Conservation (phyloP, 352 stramenopile species). For the Phytophthora constricta region DNA sequence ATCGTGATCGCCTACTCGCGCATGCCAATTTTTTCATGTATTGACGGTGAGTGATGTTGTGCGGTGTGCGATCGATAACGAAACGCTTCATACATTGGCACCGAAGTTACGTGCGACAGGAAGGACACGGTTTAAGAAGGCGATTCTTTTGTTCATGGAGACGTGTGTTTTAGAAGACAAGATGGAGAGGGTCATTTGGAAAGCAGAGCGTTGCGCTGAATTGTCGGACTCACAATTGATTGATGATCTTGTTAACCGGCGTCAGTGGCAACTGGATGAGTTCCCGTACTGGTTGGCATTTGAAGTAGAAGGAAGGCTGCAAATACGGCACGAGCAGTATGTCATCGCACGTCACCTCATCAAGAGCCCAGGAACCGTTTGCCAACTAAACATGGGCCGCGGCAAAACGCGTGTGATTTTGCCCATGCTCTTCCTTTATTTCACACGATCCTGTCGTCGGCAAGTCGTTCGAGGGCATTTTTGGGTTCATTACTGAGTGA, state of each 20-base stretch:
- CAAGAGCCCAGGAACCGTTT: constrained; percentile 62
- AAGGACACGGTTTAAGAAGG: constrained; percentile 28
- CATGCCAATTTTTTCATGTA: constrained; percentile 31
- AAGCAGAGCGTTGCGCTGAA: constrained; percentile 1
- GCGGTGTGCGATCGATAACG: constrained; percentile 41
- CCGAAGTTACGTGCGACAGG: constrained; percentile 30
- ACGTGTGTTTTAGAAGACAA: constrained; percentile 85
- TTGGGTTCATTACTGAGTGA: constrained; percentile 68
- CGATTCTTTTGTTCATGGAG: constrained; percentile 47
- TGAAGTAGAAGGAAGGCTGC: constrained; percentile 80
- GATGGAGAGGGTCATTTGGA: constrained; percentile 45
- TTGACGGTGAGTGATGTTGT: constrained; percentile 51
- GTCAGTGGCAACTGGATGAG: constrained; percentile 54
- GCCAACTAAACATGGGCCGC: constrained; percentile 89
- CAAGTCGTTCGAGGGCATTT: constrained; percentile 69
- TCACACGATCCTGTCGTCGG: constrained; percentile 17
- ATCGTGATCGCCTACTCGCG: constrained; percentile 21
- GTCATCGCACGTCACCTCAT: constrained; percentile 80
- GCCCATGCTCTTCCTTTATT: constrained; percentile 89
- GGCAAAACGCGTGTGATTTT: constrained; percentile 92
- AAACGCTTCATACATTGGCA: constrained; percentile 35
- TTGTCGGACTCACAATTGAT: constrained; percentile 42
- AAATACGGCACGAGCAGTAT: constrained; percentile 87
- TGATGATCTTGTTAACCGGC: constrained; percentile 58
- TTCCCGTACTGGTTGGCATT: constrained; percentile 89